phyloP scores from a whole-genome alignment of 495 filamentous ascomycete species.

The Podospora fimiseda region DNA sequence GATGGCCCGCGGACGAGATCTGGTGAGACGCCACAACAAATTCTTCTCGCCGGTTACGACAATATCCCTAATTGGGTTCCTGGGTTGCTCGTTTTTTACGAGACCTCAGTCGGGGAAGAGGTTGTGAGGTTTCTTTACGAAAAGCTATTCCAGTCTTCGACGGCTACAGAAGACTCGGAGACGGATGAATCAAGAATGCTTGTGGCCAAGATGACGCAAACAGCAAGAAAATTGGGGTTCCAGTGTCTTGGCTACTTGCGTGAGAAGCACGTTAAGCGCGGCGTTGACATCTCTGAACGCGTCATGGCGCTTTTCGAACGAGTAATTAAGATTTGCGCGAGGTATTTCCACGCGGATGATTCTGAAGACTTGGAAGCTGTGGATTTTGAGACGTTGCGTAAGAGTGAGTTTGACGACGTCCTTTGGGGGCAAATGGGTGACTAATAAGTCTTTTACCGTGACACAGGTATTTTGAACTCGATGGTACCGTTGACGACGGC shows the following conservation, averaged over 20 bases:
- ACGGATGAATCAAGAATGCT: constrained; percentile 17
- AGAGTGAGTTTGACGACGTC: constrained; percentile 29
- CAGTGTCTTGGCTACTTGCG: constrained; percentile 42
- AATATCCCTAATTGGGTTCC: constrained; percentile 60
- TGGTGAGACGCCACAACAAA: constrained; percentile 19
- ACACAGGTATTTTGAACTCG: constrained; percentile 35
- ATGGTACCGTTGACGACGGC: constrained; percentile 40
- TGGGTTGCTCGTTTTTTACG: constrained; percentile 57
- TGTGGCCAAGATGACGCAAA: constrained; percentile 22
- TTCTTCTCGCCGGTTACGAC: constrained; percentile 35
- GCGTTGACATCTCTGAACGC: constrained; percentile 36
- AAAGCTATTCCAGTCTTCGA: constrained; percentile 44
- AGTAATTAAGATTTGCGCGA: constrained; percentile 37
- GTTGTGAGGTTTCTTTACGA: constrained; percentile 52
- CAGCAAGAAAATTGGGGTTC: constrained; percentile 36
- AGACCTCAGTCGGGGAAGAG: constrained; percentile 45
- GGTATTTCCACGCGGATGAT: constrained; percentile 34
- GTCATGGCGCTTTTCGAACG: constrained; percentile 33
- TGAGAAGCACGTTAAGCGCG: constrained; percentile 36
- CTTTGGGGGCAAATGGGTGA: not conserved
- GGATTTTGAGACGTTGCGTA: constrained; percentile 33
- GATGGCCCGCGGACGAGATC: constrained; percentile 17
- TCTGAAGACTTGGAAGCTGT: constrained; percentile 29
- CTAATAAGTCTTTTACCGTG: constrained; percentile 13
- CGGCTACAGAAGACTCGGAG: constrained; percentile 23